These are phyloP conservation scores for Chaetomium strumarium DNA, from an alignment of 2,329 filamentous ascomycete genomes.

Conservation along the genomic window DNA sequence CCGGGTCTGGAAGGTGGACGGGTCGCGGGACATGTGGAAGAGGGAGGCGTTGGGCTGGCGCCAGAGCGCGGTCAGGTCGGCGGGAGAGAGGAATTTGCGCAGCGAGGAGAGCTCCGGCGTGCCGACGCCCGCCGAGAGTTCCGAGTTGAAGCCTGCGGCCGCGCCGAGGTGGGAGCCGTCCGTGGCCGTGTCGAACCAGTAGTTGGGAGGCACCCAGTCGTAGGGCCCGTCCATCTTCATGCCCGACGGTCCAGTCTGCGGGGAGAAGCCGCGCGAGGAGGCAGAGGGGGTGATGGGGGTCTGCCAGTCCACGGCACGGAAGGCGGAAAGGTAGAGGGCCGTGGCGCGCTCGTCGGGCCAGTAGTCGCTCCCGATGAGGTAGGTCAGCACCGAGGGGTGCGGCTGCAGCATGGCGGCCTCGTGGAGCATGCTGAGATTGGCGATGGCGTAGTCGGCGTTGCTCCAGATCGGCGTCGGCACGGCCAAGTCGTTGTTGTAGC, in stretches of 20 bases:
- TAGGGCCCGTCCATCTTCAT: constrained; percentile 64
- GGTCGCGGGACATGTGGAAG: constrained; percentile 55
- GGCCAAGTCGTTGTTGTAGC: constrained; percentile 49
- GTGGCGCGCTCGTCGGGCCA: constrained; percentile 56
- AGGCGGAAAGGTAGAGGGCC: constrained; percentile 44
- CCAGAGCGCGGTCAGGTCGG: constrained; percentile 53
- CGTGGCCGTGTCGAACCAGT: constrained; percentile 48
- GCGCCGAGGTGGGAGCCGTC: constrained; percentile 42
- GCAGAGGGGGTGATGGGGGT: constrained; percentile 53
- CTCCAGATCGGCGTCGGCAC: constrained; percentile 39
- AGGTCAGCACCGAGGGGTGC: constrained; percentile 54
- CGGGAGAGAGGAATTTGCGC: constrained; percentile 44
- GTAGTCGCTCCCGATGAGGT: constrained; percentile 56
- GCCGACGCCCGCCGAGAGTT: constrained; percentile 56
- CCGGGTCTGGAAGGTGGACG: constrained; percentile 50
- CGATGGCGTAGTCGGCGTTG: constrained; percentile 49
- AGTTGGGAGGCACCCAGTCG: constrained; percentile 60
- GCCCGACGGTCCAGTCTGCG: constrained; percentile 47
- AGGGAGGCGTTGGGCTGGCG: constrained; percentile 43
- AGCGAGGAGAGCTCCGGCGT: constrained; percentile 53
- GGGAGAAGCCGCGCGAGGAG: constrained; percentile 47
- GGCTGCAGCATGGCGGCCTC: constrained; percentile 55
- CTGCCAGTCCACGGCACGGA: constrained; percentile 49
- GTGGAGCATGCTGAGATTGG: constrained; percentile 50
- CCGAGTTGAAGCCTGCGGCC: constrained; percentile 54